phyloP scores from a whole-genome alignment of 352 stramenopile species.

The Bremia lactucae region DNA sequence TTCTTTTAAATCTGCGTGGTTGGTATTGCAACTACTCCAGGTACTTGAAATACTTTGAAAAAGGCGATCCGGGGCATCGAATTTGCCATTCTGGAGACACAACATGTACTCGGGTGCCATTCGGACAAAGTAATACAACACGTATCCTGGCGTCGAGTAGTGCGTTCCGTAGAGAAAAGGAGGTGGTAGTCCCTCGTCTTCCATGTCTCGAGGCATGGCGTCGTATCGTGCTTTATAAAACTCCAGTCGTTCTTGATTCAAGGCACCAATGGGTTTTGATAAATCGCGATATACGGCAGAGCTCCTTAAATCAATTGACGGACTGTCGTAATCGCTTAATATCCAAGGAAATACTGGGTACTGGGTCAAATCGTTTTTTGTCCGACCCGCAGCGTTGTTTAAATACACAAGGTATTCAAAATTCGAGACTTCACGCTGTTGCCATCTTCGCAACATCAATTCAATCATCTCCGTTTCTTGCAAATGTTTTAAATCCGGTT shows the following conservation, averaged over 20 bases:
- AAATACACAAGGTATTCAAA: slow-evolving; percentile 87
- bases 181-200: slow-evolving; percentile 74
- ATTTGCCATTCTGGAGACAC: slow-evolving; percentile 95
- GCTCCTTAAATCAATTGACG: slow-evolving; percentile 78
- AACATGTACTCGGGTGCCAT: slow-evolving; percentile 94
- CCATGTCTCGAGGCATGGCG: slow-evolving; percentile 82
- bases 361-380: slow-evolving; percentile 87
- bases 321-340: slow-evolving; percentile 81
- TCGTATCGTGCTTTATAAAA: slow-evolving; percentile 86
- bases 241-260: slow-evolving; percentile 84
- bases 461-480: slow-evolving; percentile 56
- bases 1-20: slow-evolving; percentile 96
- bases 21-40: slow-evolving; percentile 83
- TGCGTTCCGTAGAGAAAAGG: slow-evolving; percentile 97
- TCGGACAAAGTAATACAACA: slow-evolving; percentile 97
- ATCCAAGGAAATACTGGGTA: slow-evolving; percentile 99
- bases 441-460: slow-evolving; percentile 78
- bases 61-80: slow-evolving; percentile 96
- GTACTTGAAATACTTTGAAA: slow-evolving; percentile 91
- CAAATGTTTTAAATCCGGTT: slow-evolving; percentile 51
- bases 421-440: slow-evolving; percentile 88
- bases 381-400: slow-evolving; percentile 81
- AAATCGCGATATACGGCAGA: slow-evolving; percentile 88
- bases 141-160: slow-evolving; percentile 89
- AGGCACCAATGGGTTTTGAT: slow-evolving; percentile 90